Percentiles rank a stretch among this genome's conserved stretches.
Conservation (phyloP, 1,284 basidiomycete species). For the Sanghuangporus baumii region DNA sequence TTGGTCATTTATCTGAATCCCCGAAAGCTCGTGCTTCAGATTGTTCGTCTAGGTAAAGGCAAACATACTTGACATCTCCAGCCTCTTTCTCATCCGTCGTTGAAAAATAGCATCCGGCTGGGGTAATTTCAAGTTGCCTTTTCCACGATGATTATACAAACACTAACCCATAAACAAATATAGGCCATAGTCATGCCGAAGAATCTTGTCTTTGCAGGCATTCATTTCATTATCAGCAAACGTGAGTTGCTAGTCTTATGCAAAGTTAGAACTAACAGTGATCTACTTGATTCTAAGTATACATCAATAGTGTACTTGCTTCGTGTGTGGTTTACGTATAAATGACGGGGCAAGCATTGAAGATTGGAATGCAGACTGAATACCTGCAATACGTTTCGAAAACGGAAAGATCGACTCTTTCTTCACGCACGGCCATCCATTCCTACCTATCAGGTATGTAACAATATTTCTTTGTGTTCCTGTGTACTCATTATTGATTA, state of each 20-base stretch:
- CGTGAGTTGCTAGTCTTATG: not conserved
- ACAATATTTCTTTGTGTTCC: no score
- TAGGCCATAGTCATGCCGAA: constrained; percentile 15
- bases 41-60: no score
- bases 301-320: constrained; percentile 14
- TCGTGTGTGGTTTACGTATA: constrained; percentile 3
- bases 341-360: not conserved
- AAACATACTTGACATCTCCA: no score
- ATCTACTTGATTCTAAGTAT: not conserved
- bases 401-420: constrained; percentile 1
- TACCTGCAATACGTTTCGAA: constrained; percentile 13
- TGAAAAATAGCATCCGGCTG: no score
- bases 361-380: constrained; percentile 4
- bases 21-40: no score
- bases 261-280: not conserved
- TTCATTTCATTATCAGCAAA: constrained; percentile 17
- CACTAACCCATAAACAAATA: no score
- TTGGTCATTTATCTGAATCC: no score
- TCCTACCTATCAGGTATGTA: no score
- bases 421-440: not conserved
- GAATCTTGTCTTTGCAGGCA: constrained; percentile 15
- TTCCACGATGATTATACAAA: no score
- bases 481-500: no score
- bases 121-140: no score
- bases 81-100: no score